Percentiles rank a stretch among this genome's conserved stretches.
These are phyloP conservation scores for Polygonum aviculare DNA, from an alignment of 148 eudicot species.

Conservation along the genomic window DNA sequence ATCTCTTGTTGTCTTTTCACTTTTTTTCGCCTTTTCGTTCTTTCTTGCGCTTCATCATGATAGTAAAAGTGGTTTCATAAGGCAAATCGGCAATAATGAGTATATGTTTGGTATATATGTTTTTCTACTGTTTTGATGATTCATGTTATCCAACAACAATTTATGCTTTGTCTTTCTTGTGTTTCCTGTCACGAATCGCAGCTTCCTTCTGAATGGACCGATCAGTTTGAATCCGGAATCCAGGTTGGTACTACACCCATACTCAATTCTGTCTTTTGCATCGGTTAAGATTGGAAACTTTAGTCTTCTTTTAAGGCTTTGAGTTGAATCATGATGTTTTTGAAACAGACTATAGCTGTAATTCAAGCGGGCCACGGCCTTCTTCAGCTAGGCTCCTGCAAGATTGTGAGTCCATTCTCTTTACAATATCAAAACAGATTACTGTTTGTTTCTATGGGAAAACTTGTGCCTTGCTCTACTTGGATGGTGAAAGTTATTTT, in stretches of 20 bases:
- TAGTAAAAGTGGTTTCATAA: background rate
- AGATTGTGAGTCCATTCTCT: slow-evolving; percentile 58
- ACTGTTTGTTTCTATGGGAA: background rate
- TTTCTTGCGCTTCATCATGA: background rate
- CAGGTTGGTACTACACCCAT: slow-evolving; percentile 43
- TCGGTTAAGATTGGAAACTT: background rate
- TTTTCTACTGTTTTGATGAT: background rate
- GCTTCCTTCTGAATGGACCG: slow-evolving; percentile 95
- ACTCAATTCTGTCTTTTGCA: background rate
- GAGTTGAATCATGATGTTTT: background rate
- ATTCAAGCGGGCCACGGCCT: slow-evolving; percentile 99
- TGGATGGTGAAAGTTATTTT: too few relatives aligned
- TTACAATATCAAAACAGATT: background rate
- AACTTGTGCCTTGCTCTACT: too few relatives aligned
- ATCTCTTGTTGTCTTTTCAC: too few relatives aligned
- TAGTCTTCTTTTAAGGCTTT: background rate
- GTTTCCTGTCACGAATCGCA: slow-evolving; percentile 24
- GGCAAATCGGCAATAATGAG: background rate
- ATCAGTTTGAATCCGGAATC: slow-evolving; percentile 94
- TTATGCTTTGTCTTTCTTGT: slow-evolving; percentile 2
- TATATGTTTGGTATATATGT: background rate
- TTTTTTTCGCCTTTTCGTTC: background rate
- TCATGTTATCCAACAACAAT: background rate
- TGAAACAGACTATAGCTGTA: slow-evolving; percentile 84
- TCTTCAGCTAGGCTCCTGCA: slow-evolving; percentile 96